A percentile compares a stretch with the other conserved stretches of the same genome.
Evolutionary conservation across 2,329 filamentous ascomycete species (phyloP).

Genomic region (Rhynchosporium secalis): DNA sequence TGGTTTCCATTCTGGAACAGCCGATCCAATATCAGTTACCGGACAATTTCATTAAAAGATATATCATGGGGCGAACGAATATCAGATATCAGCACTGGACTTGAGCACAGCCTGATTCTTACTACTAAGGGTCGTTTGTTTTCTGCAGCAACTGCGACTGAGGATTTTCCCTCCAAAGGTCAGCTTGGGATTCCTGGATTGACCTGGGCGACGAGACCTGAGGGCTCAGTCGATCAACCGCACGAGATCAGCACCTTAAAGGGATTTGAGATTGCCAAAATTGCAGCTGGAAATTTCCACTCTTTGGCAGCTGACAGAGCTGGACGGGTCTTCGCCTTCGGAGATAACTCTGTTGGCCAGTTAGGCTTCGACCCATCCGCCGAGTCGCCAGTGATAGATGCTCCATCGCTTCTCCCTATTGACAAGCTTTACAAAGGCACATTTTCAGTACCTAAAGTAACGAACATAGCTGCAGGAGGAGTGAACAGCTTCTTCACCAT

Average conservation of each 20-base stretch:
- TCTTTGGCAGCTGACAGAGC: constrained; percentile 75
- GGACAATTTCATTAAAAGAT: constrained; percentile 64
- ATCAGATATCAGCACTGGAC: constrained; percentile 71
- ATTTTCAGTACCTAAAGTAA: constrained; percentile 65
- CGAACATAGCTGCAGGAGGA: constrained; percentile 80
- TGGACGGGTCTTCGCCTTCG: constrained; percentile 81
- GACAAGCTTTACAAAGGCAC: constrained; percentile 71
- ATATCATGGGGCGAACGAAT: constrained; percentile 72
- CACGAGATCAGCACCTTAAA: constrained; percentile 75
- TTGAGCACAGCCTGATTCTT: constrained; percentile 83
- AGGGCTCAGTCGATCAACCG: constrained; percentile 76
- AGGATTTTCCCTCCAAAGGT: constrained; percentile 76
- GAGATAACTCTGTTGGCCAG: constrained; percentile 90
- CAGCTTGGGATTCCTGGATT: constrained; percentile 86
- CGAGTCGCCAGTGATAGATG: constrained; percentile 63
- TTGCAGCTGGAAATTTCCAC: constrained; percentile 86
- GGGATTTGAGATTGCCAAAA: constrained; percentile 68
- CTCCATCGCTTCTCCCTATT: constrained; percentile 69
- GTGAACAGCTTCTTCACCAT: constrained; percentile 84
- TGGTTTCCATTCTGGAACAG: constrained; percentile 77
- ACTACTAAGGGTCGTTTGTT: constrained; percentile 86
- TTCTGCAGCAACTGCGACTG: constrained; percentile 77
- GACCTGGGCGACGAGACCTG: constrained; percentile 74
- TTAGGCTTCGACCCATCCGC: constrained; percentile 74
- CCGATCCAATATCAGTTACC: constrained; percentile 65